Evolutionary conservation across 2,329 filamentous ascomycete species (phyloP), one percentile per base, ranked within the genome.

Genomic region (Fusarium aywerte): DNA sequence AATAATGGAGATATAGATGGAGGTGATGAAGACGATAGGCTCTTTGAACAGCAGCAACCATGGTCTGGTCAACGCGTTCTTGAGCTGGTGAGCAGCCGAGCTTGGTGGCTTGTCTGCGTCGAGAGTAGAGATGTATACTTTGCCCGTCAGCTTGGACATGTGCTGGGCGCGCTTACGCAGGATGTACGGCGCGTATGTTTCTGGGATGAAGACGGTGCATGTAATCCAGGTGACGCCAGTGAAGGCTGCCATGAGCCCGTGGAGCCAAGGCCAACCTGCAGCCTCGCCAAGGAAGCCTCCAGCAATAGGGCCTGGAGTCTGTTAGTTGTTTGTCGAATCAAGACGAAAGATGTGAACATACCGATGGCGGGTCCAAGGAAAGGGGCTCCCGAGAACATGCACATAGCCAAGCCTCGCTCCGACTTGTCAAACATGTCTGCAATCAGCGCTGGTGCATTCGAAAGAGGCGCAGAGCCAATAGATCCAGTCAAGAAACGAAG

Each of bases 11-110:
- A 90, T 85, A 77, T 91, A 92, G 11, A 91, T 80, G 6, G 84
- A 85, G 1, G 87, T 79, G 2, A 91, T 76, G 4, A 89, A 73
- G 11, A 92, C 89, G 68, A 92, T 92, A 4, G 90, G 90, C 69
- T 92, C 90, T 54, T 79, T 78, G 80, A 92, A 89, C 6, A 92
- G 81, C 13, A 92, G 80, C 16, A 89, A 78, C 89, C 89, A 92
- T 0, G 90, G 90, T 2, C 90, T 83, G 32, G 16, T 83, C 80
- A 51, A 77, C 0, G 70, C 70, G 10, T 20, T 42, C 51, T 59
- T 67, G 7, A 88, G 67, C 78, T 87, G 85, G 31, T 85, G 86
- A 9, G 85, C 18, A 5, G 69, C 31, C 0, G 66, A 63, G 16
- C 54, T 68, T 32, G 53, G 63, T 9, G 57, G 32, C 81, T 80